Conservation (phyloP, 2,329 filamentous ascomycete genomes). For the Aplosporella prunicola region DNA sequence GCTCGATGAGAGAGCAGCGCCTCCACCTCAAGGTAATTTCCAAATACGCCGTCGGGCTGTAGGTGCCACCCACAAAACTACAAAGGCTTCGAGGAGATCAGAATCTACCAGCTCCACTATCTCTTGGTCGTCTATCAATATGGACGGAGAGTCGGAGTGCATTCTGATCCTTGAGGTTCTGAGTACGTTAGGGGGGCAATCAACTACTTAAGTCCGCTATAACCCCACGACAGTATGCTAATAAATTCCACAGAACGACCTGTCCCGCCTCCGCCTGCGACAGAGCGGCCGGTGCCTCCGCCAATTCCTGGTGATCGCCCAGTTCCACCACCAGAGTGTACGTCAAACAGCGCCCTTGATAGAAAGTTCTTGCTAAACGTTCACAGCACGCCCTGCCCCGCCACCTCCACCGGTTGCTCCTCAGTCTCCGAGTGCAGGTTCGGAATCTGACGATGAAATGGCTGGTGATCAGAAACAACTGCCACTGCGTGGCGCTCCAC, state of each 20-base stretch:
- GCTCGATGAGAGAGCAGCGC: constrained; percentile 26
- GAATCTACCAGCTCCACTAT: constrained; percentile 19
- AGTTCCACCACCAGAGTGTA: constrained; percentile 19
- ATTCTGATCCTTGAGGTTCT: constrained; percentile 30
- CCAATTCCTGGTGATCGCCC: constrained; percentile 20
- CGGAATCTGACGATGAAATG: constrained; percentile 81
- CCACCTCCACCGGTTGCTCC: constrained; percentile 42
- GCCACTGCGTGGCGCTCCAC: constrained; percentile 25
- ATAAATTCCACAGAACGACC: constrained; percentile 30
- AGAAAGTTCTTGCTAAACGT: constrained; percentile 4
- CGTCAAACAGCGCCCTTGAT: constrained; percentile 11
- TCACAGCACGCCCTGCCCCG: constrained; percentile 53
- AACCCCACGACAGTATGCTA: background rate
- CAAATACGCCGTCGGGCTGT: constrained; percentile 26
- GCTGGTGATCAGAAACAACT: constrained; percentile 21
- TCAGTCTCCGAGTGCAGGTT: constrained; percentile 63
- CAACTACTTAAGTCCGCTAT: background rate
- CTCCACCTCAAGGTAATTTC: constrained; percentile 45
- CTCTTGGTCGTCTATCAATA: constrained; percentile 24
- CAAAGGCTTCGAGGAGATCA: constrained; percentile 19
- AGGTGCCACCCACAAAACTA: constrained; percentile 14
- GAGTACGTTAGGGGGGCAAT: constrained; percentile 23
- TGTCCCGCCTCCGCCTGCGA: constrained; percentile 21
- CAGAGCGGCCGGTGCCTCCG: constrained; percentile 22
- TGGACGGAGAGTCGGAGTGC: constrained; percentile 26